A percentile compares a stretch with the other conserved stretches of the same genome.
These are phyloP conservation scores for Pleurotus salmoneostramineus DNA, from an alignment of 768 basidiomycete genomes.

Conservation along the genomic window DNA sequence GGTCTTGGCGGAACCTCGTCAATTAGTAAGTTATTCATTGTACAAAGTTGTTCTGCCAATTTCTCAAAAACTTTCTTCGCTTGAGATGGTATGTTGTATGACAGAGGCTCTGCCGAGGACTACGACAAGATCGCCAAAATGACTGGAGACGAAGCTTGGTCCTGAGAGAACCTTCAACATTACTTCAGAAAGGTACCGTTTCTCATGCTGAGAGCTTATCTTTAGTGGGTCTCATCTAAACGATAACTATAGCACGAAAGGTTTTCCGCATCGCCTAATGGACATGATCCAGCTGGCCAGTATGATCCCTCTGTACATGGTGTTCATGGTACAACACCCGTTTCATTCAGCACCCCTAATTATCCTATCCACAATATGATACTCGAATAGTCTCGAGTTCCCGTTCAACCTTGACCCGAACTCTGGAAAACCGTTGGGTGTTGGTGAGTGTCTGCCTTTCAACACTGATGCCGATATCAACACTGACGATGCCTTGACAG, in stretches of 20 bases:
- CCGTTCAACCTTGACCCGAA: too few species aligned
- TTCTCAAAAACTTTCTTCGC: background rate
- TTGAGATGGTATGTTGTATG: constrained; percentile 22
- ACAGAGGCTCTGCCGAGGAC: constrained; percentile 21
- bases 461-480: constrained; percentile 3
- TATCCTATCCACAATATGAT: too few species aligned
- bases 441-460: background rate
- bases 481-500: constrained; percentile 11
- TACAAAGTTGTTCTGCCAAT: background rate
- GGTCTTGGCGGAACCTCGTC: constrained; percentile 21
- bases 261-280: constrained; percentile 15
- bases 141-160: constrained; percentile 23
- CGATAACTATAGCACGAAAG: constrained; percentile 10
- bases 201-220: too few species aligned
- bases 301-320: constrained; percentile 23
- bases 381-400: too few species aligned
- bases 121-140: constrained; percentile 19
- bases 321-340: constrained; percentile 14
- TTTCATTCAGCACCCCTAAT: constrained; percentile 5
- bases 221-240: background rate
- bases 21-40: constrained; percentile 17
- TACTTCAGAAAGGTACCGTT: constrained; percentile 23
- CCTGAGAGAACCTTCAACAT: constrained; percentile 20
- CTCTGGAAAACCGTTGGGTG: background rate
- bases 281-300: constrained; percentile 19